Conservation (phyloP, 1,284 basidiomycete species). For the Coniferiporia sulphurascens region DNA sequence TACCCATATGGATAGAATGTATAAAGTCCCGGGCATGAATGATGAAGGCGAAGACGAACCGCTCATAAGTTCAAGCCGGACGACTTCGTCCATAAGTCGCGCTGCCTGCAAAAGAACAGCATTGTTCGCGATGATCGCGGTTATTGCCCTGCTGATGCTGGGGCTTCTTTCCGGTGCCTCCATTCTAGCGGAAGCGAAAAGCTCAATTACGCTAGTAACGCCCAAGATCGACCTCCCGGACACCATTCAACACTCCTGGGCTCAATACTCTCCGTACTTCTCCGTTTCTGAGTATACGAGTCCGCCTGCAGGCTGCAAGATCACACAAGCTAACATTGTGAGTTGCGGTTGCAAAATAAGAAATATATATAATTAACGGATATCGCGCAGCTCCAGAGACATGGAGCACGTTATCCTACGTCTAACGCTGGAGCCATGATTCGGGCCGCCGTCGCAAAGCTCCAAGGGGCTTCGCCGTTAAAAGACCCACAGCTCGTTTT, state of each 20-base stretch:
- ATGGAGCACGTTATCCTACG: conserved; percentile 80
- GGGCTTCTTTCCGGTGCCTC: not conserved
- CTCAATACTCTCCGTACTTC: conserved; percentile 56
- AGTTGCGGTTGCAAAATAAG: conserved; percentile 24
- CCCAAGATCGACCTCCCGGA: conserved; percentile 20
- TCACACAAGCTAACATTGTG: conserved; percentile 67
- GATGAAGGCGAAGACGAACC: conserved; percentile 2
- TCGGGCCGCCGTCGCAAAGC: conserved; percentile 45
- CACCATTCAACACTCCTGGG: conserved; percentile 39
- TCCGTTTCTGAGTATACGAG: conserved; percentile 41
- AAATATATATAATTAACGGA: not conserved
- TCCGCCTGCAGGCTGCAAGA: conserved; percentile 44
- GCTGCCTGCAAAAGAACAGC: not conserved
- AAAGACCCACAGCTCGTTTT: conserved; percentile 53
- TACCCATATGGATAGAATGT: not conserved
- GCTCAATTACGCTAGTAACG: conserved; percentile 10
- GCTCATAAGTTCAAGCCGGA: not conserved
- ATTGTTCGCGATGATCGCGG: not conserved
- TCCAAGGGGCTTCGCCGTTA: conserved; percentile 42
- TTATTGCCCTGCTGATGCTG: not conserved
- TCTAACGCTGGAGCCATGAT: conserved; percentile 42
- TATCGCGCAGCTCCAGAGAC: conserved; percentile 68
- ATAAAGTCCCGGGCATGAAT: not conserved
- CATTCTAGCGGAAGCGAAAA: not conserved
- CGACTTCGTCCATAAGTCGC: not conserved